Evolutionary conservation across 2,329 filamentous ascomycete species (phyloP).

Genomic region (Sporothrix humicola): DNA sequence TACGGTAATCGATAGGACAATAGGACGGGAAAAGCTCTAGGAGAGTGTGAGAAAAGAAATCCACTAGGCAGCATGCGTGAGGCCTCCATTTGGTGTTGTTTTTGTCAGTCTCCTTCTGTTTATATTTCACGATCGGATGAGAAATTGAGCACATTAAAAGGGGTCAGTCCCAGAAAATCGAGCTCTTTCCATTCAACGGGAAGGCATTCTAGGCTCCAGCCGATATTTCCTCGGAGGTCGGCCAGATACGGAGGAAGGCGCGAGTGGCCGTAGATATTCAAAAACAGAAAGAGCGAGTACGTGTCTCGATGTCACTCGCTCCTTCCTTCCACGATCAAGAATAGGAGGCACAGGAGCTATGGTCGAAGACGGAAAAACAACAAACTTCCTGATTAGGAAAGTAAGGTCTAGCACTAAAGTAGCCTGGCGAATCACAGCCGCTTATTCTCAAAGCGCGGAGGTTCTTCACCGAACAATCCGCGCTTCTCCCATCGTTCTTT

Average conservation of each 20-base stretch:
- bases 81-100: not conserved
- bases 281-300: not conserved
- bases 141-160: not conserved
- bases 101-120: not conserved
- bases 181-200: not conserved
- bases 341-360: not conserved
- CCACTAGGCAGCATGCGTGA: not conserved
- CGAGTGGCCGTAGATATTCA: too few relatives aligned
- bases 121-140: not conserved
- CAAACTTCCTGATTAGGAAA: constrained; percentile 34
- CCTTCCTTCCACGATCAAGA: constrained; percentile 25
- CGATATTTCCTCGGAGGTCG: not conserved
- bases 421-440: constrained; percentile 27
- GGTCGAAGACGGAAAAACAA: constrained; percentile 36
- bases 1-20: not conserved
- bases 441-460: not conserved
- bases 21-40: not conserved
- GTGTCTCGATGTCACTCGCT: constrained; percentile 22
- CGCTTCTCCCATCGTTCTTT: constrained; percentile 14
- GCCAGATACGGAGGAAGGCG: not conserved
- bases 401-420: not conserved
- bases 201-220: not conserved
- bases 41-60: not conserved
- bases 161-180: not conserved
- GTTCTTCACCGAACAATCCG: not conserved